Evolutionary conservation across 176 grass and related monocot species (phyloP).

Genomic region (Thalia dealbata): DNA sequence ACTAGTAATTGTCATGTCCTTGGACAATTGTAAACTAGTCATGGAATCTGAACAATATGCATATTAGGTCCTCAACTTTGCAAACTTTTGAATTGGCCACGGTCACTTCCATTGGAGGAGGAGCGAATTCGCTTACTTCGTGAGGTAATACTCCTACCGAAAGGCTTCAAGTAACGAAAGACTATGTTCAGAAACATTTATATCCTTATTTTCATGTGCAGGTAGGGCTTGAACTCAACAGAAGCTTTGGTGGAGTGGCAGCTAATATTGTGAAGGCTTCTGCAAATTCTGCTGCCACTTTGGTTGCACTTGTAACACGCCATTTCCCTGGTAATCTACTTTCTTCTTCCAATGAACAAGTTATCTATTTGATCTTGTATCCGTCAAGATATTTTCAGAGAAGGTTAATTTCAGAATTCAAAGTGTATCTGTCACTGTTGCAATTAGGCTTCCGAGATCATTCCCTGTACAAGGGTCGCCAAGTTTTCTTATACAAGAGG

Average conservation of each 20-base stretch:
- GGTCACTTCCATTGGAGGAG: conserved; percentile 78
- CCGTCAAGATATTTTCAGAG: background rate
- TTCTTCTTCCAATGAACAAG: background rate
- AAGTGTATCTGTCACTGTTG: background rate
- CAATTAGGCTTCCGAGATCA: conserved; percentile 76
- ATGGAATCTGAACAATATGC: conserved; percentile 11
- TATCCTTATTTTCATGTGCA: conserved; percentile 3
- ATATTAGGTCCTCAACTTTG: conserved; percentile 56
- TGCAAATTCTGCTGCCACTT: conserved; percentile 62
- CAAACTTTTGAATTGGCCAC: conserved; percentile 75
- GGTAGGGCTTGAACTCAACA: conserved; percentile 75
- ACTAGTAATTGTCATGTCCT: conserved; percentile 8
- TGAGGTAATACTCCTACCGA: conserved; percentile 41
- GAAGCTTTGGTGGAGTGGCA: conserved; percentile 60
- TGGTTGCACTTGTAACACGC: conserved; percentile 60
- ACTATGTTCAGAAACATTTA: background rate
- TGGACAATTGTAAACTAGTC: conserved; percentile 7
- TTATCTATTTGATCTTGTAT: background rate
- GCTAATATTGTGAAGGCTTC: conserved; percentile 79
- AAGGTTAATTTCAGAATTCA: background rate
- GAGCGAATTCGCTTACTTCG: conserved; percentile 78
- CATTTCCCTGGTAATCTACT: conserved; percentile 72
- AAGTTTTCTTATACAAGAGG: conserved; percentile 95
- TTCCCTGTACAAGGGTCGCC: conserved; percentile 81
- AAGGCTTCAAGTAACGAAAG: background rate